Evolutionary conservation across 208 protist species (phyloP).

Genomic region (Leishmania major): DNA sequence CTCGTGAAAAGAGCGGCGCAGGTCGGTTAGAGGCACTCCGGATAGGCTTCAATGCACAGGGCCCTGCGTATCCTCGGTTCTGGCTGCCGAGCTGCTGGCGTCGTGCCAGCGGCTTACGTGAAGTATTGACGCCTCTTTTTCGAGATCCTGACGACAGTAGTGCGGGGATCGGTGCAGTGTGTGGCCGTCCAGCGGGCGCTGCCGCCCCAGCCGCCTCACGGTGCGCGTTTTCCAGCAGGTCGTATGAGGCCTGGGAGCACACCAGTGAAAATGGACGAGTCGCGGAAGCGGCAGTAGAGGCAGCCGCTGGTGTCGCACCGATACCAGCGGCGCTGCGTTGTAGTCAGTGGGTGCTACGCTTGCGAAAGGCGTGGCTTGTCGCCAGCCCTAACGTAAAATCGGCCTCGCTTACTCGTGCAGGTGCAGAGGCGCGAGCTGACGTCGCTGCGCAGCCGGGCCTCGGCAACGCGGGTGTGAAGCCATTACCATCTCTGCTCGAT

Average conservation of each 20-base stretch:
- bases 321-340: neutral
- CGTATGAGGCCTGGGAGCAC: neutral
- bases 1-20: neutral
- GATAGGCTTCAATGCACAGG: neutral
- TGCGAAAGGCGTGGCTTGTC: constrained; percentile 28
- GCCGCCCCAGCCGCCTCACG: neutral
- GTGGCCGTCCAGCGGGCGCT: neutral
- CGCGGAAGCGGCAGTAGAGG: neutral
- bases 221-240: neutral
- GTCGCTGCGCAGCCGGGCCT: neutral
- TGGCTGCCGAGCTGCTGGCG: neutral
- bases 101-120: neutral
- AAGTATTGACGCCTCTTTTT: neutral
- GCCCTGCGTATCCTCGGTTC: neutral
- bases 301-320: neutral
- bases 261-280: neutral
- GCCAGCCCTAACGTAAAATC: constrained; percentile 5
- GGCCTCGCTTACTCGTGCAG: neutral
- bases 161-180: neutral
- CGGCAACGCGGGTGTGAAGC: neutral
- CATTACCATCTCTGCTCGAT: neutral
- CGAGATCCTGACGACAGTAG: neutral
- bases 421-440: neutral
- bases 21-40: neutral
- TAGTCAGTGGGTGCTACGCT: constrained; percentile 17